These are phyloP conservation scores for Somion occarium DNA, from an alignment of 1,284 basidiomycete species.

Conservation along the genomic window DNA sequence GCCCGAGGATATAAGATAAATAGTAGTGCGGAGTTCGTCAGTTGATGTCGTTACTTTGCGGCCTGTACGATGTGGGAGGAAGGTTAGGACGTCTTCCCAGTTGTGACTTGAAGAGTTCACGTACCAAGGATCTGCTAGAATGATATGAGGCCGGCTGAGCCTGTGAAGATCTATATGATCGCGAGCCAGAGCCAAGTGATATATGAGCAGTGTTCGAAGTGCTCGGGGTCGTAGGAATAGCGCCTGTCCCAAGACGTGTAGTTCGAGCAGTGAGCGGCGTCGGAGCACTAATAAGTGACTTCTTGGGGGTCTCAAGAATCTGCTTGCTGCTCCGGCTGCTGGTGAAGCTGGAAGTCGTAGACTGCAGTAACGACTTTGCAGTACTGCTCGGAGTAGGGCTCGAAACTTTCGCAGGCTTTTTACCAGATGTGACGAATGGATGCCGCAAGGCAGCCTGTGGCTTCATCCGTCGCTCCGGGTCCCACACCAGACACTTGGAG, in stretches of 20 bases:
- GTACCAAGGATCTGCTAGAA: conserved; percentile 38
- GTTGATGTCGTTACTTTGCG: conserved; percentile 21
- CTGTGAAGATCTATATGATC: conserved; percentile 37
- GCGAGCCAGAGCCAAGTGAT: conserved; percentile 30
- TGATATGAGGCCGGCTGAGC: conserved; percentile 36
- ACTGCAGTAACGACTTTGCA: conserved; percentile 48
- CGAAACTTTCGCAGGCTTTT: conserved; percentile 42
- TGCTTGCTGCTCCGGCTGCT: conserved; percentile 45
- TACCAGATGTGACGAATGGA: conserved; percentile 75
- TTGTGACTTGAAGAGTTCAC: conserved; percentile 6
- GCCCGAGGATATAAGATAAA: conserved; percentile 7
- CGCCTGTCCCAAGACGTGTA: conserved; percentile 44
- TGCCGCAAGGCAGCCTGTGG: conserved; percentile 92
- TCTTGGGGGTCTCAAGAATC: conserved; percentile 74
- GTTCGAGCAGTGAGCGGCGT: conserved; percentile 76
- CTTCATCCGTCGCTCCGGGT: conserved; percentile 94
- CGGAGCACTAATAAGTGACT: conserved; percentile 80
- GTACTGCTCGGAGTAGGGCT: conserved; percentile 39
- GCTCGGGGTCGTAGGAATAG: conserved; percentile 57
- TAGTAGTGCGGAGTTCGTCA: background rate
- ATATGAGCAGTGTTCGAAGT: conserved; percentile 31
- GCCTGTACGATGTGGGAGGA: conserved; percentile 9
- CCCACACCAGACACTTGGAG: conserved; percentile 94
- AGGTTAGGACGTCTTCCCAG: conserved; percentile 2
- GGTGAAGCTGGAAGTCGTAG: conserved; percentile 28